Conservation (phyloP, 2,329 filamentous ascomycete species). For the Talaromyces sp. region DNA sequence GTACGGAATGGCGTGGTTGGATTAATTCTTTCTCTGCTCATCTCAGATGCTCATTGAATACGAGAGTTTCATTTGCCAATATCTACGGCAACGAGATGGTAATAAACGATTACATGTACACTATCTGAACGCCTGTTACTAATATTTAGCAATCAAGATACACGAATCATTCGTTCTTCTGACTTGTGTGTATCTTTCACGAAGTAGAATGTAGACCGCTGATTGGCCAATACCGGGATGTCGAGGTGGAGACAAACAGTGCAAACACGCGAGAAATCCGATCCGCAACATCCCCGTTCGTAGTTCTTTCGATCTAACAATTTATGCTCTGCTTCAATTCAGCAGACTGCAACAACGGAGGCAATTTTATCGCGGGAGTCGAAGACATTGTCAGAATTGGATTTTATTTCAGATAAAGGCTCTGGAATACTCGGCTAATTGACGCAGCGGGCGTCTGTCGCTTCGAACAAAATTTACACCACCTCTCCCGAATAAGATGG, state of each 20-base stretch:
- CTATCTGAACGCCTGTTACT: neutral
- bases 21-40: neutral
- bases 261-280: conserved; percentile 12
- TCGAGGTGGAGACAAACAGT: conserved; percentile 9
- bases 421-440: neutral
- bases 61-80: neutral
- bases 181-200: neutral
- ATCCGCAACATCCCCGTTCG: conserved; percentile 9
- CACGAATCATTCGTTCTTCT: neutral
- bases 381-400: neutral
- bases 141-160: neutral
- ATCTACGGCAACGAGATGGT: neutral
- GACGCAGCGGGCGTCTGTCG: neutral
- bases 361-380: too few species aligned
- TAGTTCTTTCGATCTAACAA: neutral
- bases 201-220: neutral
- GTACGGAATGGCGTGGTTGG: conserved; percentile 7
- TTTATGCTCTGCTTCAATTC: neutral
- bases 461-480: conserved; percentile 12
- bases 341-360: neutral
- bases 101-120: conserved; percentile 1
- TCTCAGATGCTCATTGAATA: conserved; percentile 6
- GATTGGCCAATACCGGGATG: neutral
- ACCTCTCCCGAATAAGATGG: too few species aligned
- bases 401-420: neutral